Conservation (phyloP, 2,329 filamentous ascomycete genomes). For the Tympanopsis confertula region DNA sequence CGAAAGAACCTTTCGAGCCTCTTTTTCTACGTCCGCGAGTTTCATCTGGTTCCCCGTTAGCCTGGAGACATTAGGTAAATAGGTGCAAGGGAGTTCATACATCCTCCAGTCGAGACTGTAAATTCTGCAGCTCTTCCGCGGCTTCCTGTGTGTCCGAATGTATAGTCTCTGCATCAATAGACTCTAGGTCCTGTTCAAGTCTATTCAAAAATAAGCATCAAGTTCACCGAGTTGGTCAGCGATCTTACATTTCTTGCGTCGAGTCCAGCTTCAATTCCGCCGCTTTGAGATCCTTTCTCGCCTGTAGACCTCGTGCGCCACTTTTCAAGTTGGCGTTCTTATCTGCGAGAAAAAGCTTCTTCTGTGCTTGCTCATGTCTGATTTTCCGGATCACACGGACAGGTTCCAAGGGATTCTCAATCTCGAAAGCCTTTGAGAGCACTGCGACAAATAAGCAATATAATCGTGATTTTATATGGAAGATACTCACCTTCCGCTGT, state of each 20-base stretch:
- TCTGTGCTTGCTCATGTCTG: slow-evolving; percentile 48
- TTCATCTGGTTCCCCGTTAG: slow-evolving; percentile 16
- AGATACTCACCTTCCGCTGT: slow-evolving; percentile 43
- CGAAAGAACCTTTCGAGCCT: slow-evolving; percentile 52
- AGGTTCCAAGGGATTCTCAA: slow-evolving; percentile 41
- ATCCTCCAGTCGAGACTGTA: slow-evolving; percentile 58
- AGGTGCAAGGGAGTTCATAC: slow-evolving; percentile 3
- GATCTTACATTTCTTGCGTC: slow-evolving; percentile 35
- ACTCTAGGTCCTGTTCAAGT: slow-evolving; percentile 18
- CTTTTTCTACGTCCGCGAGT: slow-evolving; percentile 50
- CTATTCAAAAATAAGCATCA: slow-evolving; percentile 1
- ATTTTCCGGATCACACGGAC: slow-evolving; percentile 50
- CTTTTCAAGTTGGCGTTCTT: slow-evolving; percentile 66
- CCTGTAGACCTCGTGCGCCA: slow-evolving; percentile 62
- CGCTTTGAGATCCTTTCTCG: slow-evolving; percentile 61
- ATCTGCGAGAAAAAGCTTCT: slow-evolving; percentile 55
- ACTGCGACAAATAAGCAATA: slow-evolving; percentile 25
- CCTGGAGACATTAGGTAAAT: slow-evolving; percentile 1
- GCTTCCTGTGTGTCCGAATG: slow-evolving; percentile 45
- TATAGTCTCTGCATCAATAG: slow-evolving; percentile 44
- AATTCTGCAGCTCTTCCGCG: slow-evolving; percentile 54
- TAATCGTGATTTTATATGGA: no score
- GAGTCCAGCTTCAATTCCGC: slow-evolving; percentile 57
- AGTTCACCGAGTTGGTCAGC: slow-evolving; percentile 2
- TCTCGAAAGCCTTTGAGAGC: slow-evolving; percentile 48